phyloP scores from a whole-genome alignment of 2,329 filamentous ascomycete genomes.

The Stagonosporopsis cucurbitacearum region DNA sequence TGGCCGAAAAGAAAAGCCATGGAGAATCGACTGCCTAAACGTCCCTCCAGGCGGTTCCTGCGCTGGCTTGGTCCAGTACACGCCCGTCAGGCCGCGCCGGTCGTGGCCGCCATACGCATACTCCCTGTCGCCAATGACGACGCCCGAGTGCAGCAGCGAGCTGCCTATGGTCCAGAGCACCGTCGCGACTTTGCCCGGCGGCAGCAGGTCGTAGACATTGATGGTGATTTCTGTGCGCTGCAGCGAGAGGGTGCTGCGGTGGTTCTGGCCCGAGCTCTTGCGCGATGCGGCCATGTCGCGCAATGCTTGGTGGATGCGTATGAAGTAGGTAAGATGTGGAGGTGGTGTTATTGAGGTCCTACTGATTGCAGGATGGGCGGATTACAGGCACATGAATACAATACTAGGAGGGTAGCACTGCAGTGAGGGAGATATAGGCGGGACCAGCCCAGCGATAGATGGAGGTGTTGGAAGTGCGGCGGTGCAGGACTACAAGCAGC shows the following conservation, averaged over 20 bases:
- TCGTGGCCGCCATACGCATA: slow-evolving; percentile 88
- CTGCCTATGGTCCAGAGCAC: slow-evolving; percentile 79
- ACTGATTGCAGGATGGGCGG: too few relatives aligned
- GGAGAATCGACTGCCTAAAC: slow-evolving; percentile 75
- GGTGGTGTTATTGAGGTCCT: not conserved
- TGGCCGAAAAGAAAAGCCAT: slow-evolving; percentile 77
- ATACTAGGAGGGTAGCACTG: slow-evolving; percentile 7
- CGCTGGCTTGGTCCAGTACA: slow-evolving; percentile 80
- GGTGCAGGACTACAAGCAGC: slow-evolving; percentile 8
- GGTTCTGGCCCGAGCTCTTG: slow-evolving; percentile 55
- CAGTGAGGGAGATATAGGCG: slow-evolving; percentile 11
- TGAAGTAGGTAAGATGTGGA: too few relatives aligned
- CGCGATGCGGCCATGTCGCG: slow-evolving; percentile 46
- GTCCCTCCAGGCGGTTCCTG: slow-evolving; percentile 78
- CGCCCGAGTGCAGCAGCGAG: slow-evolving; percentile 80
- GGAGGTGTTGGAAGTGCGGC: slow-evolving; percentile 17
- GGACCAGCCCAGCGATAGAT: slow-evolving; percentile 27
- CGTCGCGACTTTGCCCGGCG: slow-evolving; percentile 77
- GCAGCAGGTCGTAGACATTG: slow-evolving; percentile 78
- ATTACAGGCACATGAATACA: slow-evolving; percentile 4
- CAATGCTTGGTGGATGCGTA: not conserved
- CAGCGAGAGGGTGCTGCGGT: slow-evolving; percentile 71
- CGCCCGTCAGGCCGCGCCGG: slow-evolving; percentile 72
- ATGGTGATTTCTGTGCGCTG: slow-evolving; percentile 77
- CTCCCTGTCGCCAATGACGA: slow-evolving; percentile 80